Evolutionary conservation across 495 filamentous ascomycete species (phyloP).

Genomic region (Aspergillus taichungensis): DNA sequence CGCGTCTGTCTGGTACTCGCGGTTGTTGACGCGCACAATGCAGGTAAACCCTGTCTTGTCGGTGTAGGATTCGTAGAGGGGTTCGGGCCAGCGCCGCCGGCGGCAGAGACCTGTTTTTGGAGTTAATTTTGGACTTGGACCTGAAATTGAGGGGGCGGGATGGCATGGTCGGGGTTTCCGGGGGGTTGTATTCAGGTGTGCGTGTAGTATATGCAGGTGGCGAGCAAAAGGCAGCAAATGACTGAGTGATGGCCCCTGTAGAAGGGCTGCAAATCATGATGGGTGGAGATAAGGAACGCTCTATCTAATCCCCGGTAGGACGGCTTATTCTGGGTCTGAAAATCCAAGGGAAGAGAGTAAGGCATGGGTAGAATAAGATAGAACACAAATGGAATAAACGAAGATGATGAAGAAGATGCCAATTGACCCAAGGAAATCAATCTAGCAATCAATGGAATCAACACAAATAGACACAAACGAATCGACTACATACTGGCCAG

Average conservation of each 20-base stretch:
- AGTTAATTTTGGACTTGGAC: constrained; percentile 10
- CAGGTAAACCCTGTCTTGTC: constrained; percentile 66
- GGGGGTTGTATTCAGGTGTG: background rate
- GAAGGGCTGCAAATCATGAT: no score
- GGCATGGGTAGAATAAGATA: background rate
- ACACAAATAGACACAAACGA: background rate
- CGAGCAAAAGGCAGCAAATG: no score
- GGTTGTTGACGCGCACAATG: constrained; percentile 89
- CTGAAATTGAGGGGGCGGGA: constrained; percentile 1
- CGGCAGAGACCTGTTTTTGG: constrained; percentile 73
- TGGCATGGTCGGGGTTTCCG: background rate
- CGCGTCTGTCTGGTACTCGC: constrained; percentile 91
- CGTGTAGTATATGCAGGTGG: no score
- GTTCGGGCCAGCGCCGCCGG: constrained; percentile 91
- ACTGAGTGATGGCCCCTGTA: no score
- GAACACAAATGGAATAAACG: background rate
- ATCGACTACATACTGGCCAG: constrained; percentile 49
- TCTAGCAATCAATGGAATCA: constrained; percentile 1
- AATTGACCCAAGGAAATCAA: constrained; percentile 2
- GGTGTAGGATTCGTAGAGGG: constrained; percentile 74
- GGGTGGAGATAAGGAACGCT: no score
- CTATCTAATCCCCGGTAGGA: no score
- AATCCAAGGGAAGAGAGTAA: no score
- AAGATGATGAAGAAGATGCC: background rate
- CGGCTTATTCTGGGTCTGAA: no score